phyloP scores from a whole-genome alignment of 73 alveolate genomes.

The Paramecium sonneborni region DNA sequence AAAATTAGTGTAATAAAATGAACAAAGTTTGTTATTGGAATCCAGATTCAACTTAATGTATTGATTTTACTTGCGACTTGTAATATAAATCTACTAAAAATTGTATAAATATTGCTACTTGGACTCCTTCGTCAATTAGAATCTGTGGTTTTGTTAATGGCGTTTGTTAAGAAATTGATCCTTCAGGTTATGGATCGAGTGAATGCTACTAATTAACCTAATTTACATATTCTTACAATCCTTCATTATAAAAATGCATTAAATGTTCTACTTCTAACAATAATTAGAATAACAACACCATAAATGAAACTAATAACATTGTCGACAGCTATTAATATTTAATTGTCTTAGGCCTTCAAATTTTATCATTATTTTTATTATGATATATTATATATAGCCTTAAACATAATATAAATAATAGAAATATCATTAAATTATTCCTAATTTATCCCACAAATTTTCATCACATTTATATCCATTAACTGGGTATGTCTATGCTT shows the following conservation, averaged over 20 bases:
- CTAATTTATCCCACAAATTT: background rate
- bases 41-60: background rate
- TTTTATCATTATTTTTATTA: background rate
- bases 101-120: background rate
- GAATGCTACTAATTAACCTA: background rate
- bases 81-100: background rate
- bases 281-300: background rate
- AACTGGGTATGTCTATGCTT: background rate
- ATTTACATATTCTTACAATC: background rate
- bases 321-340: background rate
- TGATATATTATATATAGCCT: background rate
- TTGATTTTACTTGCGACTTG: background rate
- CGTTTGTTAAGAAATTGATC: background rate
- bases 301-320: background rate
- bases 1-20: background rate
- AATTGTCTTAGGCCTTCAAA: background rate
- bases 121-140: background rate
- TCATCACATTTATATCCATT: slow-evolving; percentile 7
- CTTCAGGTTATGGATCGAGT: background rate
- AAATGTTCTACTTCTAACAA: background rate
- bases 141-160: background rate
- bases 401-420: background rate
- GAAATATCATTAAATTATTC: background rate
- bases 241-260: background rate
- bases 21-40: background rate